Evolutionary conservation across 176 grass and related monocot species (phyloP).

Genomic region (Rhipidocladum racemiflorum): DNA sequence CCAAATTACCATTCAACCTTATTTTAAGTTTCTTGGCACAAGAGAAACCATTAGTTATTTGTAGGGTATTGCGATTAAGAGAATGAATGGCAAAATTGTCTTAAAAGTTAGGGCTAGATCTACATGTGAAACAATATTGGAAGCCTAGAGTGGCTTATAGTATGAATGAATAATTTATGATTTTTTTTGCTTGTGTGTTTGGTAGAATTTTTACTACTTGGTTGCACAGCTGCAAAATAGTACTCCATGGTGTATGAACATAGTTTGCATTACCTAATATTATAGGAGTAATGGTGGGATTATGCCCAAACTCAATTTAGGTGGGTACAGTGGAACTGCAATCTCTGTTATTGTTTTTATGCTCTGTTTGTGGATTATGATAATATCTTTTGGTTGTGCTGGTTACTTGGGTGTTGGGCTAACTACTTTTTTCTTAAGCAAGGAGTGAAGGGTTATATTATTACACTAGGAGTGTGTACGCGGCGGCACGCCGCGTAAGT

Average conservation of each 20-base stretch:
- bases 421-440: too few species aligned
- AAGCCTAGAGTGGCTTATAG: not conserved
- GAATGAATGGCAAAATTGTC: not conserved
- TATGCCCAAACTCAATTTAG: too few species aligned
- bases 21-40: not conserved
- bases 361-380: too few species aligned
- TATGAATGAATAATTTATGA: not conserved
- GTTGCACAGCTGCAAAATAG: not conserved
- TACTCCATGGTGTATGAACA: not conserved
- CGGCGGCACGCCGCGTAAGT: too few species aligned
- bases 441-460: not conserved
- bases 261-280: too few species aligned
- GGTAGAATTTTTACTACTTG: conserved; percentile 12
- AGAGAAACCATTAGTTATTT: not conserved
- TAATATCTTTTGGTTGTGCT: not conserved
- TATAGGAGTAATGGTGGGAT: too few species aligned
- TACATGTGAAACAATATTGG: not conserved
- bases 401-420: too few species aligned
- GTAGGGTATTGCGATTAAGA: not conserved
- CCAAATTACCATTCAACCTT: not conserved
- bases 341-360: too few species aligned
- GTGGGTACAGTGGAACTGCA: too few species aligned
- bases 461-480: too few species aligned
- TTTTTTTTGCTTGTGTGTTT: not conserved
- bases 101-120: not conserved